Base-by-base conservation (phyloP, 2,329 filamentous ascomycete species). In the Clathrospora elynae region DNA sequence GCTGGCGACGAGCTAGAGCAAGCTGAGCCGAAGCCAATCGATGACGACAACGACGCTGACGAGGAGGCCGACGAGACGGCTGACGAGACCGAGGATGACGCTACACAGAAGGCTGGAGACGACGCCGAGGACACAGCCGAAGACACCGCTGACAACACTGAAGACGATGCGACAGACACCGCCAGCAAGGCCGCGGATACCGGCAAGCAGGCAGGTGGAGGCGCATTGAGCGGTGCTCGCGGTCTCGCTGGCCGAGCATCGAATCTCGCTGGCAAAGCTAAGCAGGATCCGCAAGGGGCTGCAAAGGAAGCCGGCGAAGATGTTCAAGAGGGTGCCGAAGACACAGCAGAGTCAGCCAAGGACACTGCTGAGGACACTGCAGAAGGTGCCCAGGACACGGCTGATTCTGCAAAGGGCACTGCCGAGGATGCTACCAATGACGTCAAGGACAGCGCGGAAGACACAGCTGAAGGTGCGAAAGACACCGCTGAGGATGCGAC, bases 201-300 rank as follows among this genome's bases (percentile, higher is more conserved):
- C 34, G 61, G 64, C 33, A 59, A 71, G 52, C 53, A 70, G 49
- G 49, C 61, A 18, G 64, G 62, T 33, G 64, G 69, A 31, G 70
- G 72, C 40, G 65, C 73, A 11, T 46, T 75, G 51, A 72, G 68
- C 46, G 71, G 72, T 44, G 74, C 73, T 25, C 71, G 74, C 35
- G 73, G 73, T 42, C 70, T 77, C 14, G 73, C 75, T 52, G 73
- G 71, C 47, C 73, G 74, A 55, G 75, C 74, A 23, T 70, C 70
- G n/a, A 71, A 70, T 41, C 61, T 76, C 26, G 74, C 74, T 19
- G 71, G 71, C 55, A 74, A 76, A 59, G 65, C 65, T 10, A 57
- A 59, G 19, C 52, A 73, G 37, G 70, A 73, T 39, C 67, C 71
- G 3, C 47, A 62, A 24, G 63, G 65, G 22, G 66, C 69, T 37